A percentile compares a stretch with the other conserved stretches of the same genome.
Evolutionary conservation across 2,329 filamentous ascomycete species (phyloP).

Genomic region (Leptographium procerum): DNA sequence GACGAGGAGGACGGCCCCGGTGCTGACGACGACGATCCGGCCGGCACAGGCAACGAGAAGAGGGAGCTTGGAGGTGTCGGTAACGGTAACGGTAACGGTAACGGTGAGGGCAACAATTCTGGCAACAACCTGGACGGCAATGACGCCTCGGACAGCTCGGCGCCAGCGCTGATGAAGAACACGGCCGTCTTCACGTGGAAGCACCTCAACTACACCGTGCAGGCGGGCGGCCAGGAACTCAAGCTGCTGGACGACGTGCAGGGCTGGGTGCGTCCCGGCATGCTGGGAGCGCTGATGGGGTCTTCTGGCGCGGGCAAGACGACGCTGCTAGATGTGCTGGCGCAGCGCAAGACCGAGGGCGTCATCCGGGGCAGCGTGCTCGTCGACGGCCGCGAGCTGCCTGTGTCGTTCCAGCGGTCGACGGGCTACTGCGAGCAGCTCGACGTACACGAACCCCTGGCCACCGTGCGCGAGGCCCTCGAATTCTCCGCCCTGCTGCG

Average conservation of each 20-base stretch:
- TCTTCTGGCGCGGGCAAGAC: slow-evolving; percentile 87
- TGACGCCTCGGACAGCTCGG: too few relatives aligned
- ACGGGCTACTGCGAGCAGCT: slow-evolving; percentile 51
- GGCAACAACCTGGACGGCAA: too few relatives aligned
- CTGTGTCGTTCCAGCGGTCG: slow-evolving; percentile 77
- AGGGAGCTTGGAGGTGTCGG: too few relatives aligned
- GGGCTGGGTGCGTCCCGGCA: slow-evolving; percentile 89
- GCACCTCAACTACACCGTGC: slow-evolving; percentile 63
- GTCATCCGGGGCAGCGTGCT: slow-evolving; percentile 77
- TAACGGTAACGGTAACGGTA: too few relatives aligned
- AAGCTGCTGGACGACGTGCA: slow-evolving; percentile 76
- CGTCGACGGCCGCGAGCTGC: slow-evolving; percentile 52
- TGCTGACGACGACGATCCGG: background rate
- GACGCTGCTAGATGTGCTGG: slow-evolving; percentile 75
- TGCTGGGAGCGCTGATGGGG: slow-evolving; percentile 83
- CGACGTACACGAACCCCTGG: slow-evolving; percentile 73
- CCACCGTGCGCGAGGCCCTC: slow-evolving; percentile 72
- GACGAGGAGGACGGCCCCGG: background rate
- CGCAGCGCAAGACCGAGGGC: slow-evolving; percentile 76
- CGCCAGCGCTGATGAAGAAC: slow-evolving; percentile 42
- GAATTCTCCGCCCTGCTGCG: slow-evolving; percentile 74
- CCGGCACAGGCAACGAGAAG: background rate
- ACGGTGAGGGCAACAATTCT: too few relatives aligned
- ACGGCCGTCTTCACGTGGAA: slow-evolving; percentile 81
- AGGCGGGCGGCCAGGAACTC: slow-evolving; percentile 66